These are phyloP conservation scores for Hamamelis virginiana DNA, from an alignment of 164 flowering plant genomes.

Conservation along the genomic window DNA sequence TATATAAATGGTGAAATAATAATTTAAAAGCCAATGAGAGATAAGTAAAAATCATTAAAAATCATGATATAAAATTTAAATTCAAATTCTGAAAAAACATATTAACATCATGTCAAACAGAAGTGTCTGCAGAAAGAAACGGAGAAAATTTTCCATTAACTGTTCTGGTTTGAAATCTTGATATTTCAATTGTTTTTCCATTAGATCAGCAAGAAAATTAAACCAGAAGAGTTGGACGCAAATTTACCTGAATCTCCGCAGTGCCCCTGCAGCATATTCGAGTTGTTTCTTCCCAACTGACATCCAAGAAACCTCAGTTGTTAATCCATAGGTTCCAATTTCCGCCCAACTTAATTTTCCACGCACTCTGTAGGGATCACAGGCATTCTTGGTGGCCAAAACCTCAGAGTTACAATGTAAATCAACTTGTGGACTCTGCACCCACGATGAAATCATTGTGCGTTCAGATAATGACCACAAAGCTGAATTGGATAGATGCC, in stretches of 20 bases:
- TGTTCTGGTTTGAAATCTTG: neutral
- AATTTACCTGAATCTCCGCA: slow-evolving; percentile 60
- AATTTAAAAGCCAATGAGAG: too few relatives aligned
- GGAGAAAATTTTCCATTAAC: too few relatives aligned
- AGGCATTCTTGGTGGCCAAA: slow-evolving; percentile 45
- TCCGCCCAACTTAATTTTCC: slow-evolving; percentile 79
- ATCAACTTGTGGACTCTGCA: slow-evolving; percentile 63
- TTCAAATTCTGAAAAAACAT: too few relatives aligned
- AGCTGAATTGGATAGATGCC: slow-evolving; percentile 49
- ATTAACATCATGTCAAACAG: too few relatives aligned
- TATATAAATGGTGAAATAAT: too few relatives aligned
- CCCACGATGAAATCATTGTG: slow-evolving; percentile 41
- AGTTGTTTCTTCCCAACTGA: slow-evolving; percentile 74
- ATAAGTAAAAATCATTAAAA: too few relatives aligned
- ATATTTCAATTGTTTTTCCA: neutral
- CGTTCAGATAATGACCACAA: slow-evolving; percentile 59
- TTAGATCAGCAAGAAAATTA: neutral
- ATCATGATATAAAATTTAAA: too few relatives aligned
- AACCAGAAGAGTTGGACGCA: neutral
- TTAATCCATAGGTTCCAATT: slow-evolving; percentile 59
- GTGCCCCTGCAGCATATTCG: slow-evolving; percentile 74
- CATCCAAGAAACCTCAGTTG: slow-evolving; percentile 80
- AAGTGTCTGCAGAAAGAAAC: too few relatives aligned
- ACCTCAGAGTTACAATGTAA: slow-evolving; percentile 42
- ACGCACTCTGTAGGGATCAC: slow-evolving; percentile 68